Percentiles rank a stretch among this genome's conserved stretches.
Conservation (phyloP, 1,139 yeast genomes). For the Saccharomyces hybrid region DNA sequence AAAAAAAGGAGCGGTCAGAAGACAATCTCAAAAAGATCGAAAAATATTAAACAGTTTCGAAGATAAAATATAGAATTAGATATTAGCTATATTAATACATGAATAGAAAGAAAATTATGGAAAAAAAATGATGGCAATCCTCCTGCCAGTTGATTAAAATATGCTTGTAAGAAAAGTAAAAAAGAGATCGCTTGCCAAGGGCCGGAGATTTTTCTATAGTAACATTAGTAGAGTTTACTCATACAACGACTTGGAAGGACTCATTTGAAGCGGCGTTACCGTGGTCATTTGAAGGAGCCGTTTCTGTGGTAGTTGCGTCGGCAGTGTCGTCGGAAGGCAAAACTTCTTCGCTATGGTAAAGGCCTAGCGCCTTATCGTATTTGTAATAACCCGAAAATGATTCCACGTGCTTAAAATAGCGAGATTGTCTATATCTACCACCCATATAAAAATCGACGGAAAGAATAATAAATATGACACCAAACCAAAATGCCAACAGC, state of each 20-base stretch:
- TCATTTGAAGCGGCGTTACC: not conserved
- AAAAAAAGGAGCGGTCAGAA: too few relatives aligned
- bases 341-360: conserved; percentile 2
- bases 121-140: not conserved
- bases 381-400: conserved; percentile 27
- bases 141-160: not conserved
- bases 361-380: conserved; percentile 17
- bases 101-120: not conserved
- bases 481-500: conserved; percentile 76
- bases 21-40: too few relatives aligned
- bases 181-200: not conserved
- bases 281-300: not conserved
- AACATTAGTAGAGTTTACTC: not conserved
- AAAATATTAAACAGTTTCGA: too few relatives aligned
- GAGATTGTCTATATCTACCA: conserved; percentile 29
- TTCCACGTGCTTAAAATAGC: conserved; percentile 25
- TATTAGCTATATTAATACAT: not conserved
- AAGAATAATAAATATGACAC: conserved; percentile 59
- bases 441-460: conserved; percentile 65
- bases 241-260: not conserved
- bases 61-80: not conserved
- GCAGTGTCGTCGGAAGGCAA: not conserved
- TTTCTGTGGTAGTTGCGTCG: not conserved
- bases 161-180: not conserved
- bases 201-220: not conserved